Percentiles rank a stretch among this genome's conserved stretches.
These are phyloP conservation scores for Puccinellia tenuiflora DNA, from an alignment of 176 grass and related monocot species.

Conservation along the genomic window DNA sequence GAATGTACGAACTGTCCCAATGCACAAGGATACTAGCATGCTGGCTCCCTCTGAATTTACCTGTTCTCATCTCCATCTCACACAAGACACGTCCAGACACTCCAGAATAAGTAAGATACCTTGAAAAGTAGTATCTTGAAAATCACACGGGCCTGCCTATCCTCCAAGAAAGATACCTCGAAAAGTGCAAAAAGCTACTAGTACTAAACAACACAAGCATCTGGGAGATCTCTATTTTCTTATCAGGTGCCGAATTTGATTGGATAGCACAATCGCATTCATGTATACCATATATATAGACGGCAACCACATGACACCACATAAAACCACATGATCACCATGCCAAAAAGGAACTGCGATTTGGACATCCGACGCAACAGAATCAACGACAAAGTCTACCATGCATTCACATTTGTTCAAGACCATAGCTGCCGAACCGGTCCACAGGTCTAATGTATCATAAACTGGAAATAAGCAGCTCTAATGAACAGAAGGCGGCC, in stretches of 20 bases:
- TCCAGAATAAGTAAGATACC: background rate
- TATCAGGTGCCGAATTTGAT: background rate
- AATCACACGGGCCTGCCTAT: background rate
- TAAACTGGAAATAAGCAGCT: slow-evolving; percentile 1
- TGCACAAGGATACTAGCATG: background rate
- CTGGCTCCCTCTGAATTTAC: background rate
- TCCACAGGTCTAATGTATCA: slow-evolving; percentile 5
- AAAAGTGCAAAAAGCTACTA: background rate
- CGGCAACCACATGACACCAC: too few species aligned
- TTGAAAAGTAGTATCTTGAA: background rate
- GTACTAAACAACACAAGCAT: too few species aligned
- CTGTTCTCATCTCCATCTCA: background rate
- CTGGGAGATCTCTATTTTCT: too few species aligned
- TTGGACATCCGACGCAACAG: background rate
- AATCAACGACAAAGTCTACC: background rate
- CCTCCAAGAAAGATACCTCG: background rate
- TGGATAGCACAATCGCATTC: background rate
- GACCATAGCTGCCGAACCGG: slow-evolving; percentile 14
- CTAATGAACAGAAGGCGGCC: background rate
- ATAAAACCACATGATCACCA: too few species aligned
- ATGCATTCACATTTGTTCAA: slow-evolving; percentile 13
- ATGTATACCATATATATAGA: too few species aligned
- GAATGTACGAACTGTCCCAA: background rate
- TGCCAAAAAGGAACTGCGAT: background rate
- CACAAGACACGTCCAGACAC: background rate